A percentile compares a stretch with the other conserved stretches of the same genome.
These are phyloP conservation scores for Chaetomium sp. DNA, from an alignment of 2,329 filamentous ascomycete species.

Conservation along the genomic window DNA sequence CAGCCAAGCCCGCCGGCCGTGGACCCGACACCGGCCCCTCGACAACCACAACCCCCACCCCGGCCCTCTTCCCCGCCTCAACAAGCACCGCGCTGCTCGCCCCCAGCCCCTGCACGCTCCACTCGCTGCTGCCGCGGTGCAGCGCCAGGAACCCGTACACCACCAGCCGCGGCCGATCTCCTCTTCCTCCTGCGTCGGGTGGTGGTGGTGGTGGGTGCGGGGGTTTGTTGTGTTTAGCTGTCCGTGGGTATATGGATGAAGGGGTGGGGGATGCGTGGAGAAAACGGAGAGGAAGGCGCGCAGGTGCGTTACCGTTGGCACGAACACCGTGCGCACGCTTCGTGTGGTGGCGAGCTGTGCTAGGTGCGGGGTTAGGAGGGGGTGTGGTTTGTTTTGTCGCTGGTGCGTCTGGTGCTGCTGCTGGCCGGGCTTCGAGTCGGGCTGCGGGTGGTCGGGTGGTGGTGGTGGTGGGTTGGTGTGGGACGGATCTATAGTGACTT, in stretches of 20 bases:
- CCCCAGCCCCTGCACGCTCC: slow-evolving; percentile 73
- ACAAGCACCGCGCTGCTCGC: slow-evolving; percentile 64
- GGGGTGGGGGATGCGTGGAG: slow-evolving; percentile 32
- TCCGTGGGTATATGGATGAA: slow-evolving; percentile 34
- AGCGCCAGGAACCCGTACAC: slow-evolving; percentile 67
- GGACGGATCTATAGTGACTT: slow-evolving; percentile 14
- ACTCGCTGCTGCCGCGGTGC: slow-evolving; percentile 70
- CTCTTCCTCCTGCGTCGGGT: too few relatives aligned
- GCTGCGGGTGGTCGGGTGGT: slow-evolving; percentile 9
- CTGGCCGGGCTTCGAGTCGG: not conserved
- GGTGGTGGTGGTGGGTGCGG: slow-evolving; percentile 29
- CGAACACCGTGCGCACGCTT: slow-evolving; percentile 71
- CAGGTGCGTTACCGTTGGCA: slow-evolving; percentile 73
- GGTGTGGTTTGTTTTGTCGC: slow-evolving; percentile 13
- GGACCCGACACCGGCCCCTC: slow-evolving; percentile 40
- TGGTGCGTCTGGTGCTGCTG: slow-evolving; percentile 24
- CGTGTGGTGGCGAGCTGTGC: slow-evolving; percentile 68
- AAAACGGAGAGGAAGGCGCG: slow-evolving; percentile 72
- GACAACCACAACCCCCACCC: slow-evolving; percentile 49
- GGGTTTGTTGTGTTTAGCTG: slow-evolving; percentile 36
- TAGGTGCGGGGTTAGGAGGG: slow-evolving; percentile 65
- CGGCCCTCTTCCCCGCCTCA: slow-evolving; percentile 56
- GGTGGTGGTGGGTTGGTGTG: slow-evolving; percentile 6
- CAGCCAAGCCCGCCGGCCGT: not conserved
- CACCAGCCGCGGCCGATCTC: slow-evolving; percentile 60